A percentile compares a stretch with the other conserved stretches of the same genome.
Evolutionary conservation across 2,329 filamentous ascomycete genomes (phyloP).

Genomic region (Aureobasidium sp.): DNA sequence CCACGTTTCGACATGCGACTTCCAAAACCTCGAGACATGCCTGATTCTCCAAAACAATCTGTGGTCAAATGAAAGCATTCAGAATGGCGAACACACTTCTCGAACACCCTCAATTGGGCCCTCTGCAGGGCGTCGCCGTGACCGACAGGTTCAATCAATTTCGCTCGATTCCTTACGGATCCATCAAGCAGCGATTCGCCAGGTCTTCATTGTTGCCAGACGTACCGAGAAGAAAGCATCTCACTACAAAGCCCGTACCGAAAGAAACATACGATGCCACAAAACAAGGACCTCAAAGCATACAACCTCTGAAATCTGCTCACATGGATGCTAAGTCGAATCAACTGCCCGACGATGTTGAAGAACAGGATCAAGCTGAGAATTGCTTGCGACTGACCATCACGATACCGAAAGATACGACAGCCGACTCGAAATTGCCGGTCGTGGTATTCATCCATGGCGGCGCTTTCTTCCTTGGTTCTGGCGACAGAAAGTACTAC

Average conservation of each 20-base stretch:
- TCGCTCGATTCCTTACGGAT: conserved; percentile 16
- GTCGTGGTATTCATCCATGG: conserved; percentile 18
- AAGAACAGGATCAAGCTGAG: conserved; percentile 13
- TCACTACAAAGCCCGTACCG: not conserved
- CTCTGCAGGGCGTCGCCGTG: conserved; percentile 1
- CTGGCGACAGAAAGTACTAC: conserved; percentile 14
- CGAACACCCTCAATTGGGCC: conserved; percentile 10
- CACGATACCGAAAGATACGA: conserved; percentile 1
- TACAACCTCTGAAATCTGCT: conserved; percentile 12
- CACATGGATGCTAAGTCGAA: conserved; percentile 16
- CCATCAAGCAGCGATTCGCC: conserved; percentile 15
- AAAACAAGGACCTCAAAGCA: conserved; percentile 12
- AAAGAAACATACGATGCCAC: conserved; percentile 10
- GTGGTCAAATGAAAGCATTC: not conserved
- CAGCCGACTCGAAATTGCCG: not conserved
- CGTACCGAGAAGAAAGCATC: not conserved
- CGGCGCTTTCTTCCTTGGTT: conserved; percentile 17
- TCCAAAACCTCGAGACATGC: too few species aligned
- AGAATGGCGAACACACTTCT: not conserved
- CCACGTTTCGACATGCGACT: not conserved
- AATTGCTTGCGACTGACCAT: conserved; percentile 16
- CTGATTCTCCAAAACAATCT: not conserved
- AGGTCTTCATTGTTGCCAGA: conserved; percentile 1
- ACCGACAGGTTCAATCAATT: conserved; percentile 10
- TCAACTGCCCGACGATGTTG: conserved; percentile 13